Percentiles rank a stretch among this genome's conserved stretches.
phyloP scores from a whole-genome alignment of 1,284 basidiomycete genomes.

The Acaromyces ingoldii region DNA sequence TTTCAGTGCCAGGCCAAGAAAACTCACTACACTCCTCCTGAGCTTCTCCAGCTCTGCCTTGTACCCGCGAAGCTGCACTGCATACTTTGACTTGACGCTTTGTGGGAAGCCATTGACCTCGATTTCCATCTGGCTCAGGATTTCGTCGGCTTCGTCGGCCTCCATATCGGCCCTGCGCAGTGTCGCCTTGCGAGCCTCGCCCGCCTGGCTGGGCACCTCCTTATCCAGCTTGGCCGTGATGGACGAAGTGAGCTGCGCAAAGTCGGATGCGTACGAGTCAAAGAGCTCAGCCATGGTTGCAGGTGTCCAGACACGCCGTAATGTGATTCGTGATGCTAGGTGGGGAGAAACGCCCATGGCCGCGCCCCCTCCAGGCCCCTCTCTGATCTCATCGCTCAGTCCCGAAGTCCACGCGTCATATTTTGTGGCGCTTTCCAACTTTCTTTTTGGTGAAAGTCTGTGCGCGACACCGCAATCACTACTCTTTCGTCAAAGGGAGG shows the following conservation, averaged over 20 bases:
- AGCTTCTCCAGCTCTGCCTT: slow-evolving; percentile 34
- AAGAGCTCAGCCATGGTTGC: slow-evolving; percentile 49
- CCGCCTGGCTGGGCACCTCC: slow-evolving; percentile 19
- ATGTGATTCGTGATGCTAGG: no score
- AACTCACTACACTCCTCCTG: slow-evolving; percentile 23
- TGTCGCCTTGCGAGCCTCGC: slow-evolving; percentile 73
- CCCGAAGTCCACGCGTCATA: no score
- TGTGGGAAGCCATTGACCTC: slow-evolving; percentile 95
- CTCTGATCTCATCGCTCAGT: no score
- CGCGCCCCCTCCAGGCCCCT: no score
- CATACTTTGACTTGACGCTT: slow-evolving; percentile 40
- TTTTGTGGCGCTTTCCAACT: no score
- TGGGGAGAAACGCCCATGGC: no score
- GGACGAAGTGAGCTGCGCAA: slow-evolving; percentile 35
- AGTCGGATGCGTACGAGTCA: slow-evolving; percentile 47
- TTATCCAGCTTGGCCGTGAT: slow-evolving; percentile 29
- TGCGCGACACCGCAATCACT: no score
- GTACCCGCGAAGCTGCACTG: slow-evolving; percentile 30
- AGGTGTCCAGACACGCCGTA: no score
- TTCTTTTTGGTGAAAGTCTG: no score
- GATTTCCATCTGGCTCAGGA: slow-evolving; percentile 93
- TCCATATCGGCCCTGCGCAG: slow-evolving; percentile 87
- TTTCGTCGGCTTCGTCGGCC: slow-evolving; percentile 95
- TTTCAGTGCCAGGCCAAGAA: no score
- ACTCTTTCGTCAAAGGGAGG: no score